Conservation (phyloP, 768 basidiomycete genomes). For the Crepidotus variabilis region DNA sequence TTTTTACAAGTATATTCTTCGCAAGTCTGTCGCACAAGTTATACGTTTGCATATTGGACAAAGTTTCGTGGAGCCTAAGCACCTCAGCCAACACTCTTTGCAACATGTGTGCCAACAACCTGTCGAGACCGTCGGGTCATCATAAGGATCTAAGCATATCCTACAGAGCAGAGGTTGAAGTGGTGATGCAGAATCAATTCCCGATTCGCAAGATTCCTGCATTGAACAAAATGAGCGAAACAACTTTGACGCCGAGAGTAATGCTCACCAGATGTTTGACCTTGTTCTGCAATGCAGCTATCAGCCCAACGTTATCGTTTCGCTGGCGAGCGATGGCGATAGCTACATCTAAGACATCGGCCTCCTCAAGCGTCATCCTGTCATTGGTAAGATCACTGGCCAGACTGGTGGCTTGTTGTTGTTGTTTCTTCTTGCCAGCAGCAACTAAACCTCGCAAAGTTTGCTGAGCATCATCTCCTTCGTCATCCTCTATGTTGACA, state of each 20-base stretch:
- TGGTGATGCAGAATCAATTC: slow-evolving; percentile 26
- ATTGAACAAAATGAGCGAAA: background rate
- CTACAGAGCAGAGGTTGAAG: slow-evolving; percentile 55
- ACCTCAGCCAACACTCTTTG: slow-evolving; percentile 79
- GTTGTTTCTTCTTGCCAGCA: slow-evolving; percentile 37
- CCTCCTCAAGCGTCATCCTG: slow-evolving; percentile 36
- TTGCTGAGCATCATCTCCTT: slow-evolving; percentile 31
- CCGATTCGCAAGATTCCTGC: background rate
- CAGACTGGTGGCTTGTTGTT: slow-evolving; percentile 13
- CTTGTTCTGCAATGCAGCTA: slow-evolving; percentile 60
- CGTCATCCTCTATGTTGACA: slow-evolving; percentile 17
- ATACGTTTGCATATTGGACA: slow-evolving; percentile 90
- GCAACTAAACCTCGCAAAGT: slow-evolving; percentile 52
- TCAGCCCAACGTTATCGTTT: slow-evolving; percentile 43
- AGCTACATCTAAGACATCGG: slow-evolving; percentile 43
- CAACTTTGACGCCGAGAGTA: background rate
- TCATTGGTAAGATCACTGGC: slow-evolving; percentile 33
- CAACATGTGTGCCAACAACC: slow-evolving; percentile 90
- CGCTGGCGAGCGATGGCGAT: slow-evolving; percentile 46
- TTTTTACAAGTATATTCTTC: slow-evolving; percentile 65
- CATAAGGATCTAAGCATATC: slow-evolving; percentile 76
- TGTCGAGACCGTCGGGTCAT: slow-evolving; percentile 74
- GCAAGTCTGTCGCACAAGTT: slow-evolving; percentile 69
- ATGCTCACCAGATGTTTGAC: slow-evolving; percentile 49
- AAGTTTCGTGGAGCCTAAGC: slow-evolving; percentile 75